Conservation (phyloP, 2,329 filamentous ascomycete species). For the Amesomyces nigricolor region DNA sequence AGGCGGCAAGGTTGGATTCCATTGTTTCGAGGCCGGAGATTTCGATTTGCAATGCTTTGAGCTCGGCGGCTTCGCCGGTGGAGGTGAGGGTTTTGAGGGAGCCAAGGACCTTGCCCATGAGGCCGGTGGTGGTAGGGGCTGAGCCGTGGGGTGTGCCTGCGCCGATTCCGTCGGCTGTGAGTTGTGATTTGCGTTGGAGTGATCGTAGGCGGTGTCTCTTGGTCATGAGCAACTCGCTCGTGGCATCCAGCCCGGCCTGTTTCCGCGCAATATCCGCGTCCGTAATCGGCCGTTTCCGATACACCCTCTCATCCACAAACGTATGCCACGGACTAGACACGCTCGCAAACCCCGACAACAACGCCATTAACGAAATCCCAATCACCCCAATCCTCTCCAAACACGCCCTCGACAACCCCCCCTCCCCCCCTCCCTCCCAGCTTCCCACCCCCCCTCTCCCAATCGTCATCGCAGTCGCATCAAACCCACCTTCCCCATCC, state of each 20-base stretch:
- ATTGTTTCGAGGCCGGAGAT: slow-evolving; percentile 76
- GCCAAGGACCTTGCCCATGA: slow-evolving; percentile 69
- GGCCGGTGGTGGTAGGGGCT: slow-evolving; percentile 41
- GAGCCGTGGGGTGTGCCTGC: slow-evolving; percentile 17
- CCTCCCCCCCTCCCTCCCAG: slow-evolving; percentile 23
- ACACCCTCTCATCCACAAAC: slow-evolving; percentile 57
- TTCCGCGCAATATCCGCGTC: slow-evolving; percentile 73
- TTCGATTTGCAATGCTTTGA: slow-evolving; percentile 62
- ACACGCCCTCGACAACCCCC: slow-evolving; percentile 46
- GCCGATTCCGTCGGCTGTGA: slow-evolving; percentile 29
- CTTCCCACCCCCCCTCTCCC: slow-evolving; percentile 17
- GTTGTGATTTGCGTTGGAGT: slow-evolving; percentile 55
- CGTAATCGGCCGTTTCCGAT: slow-evolving; percentile 53
- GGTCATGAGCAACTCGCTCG: slow-evolving; percentile 69
- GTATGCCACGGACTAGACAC: slow-evolving; percentile 83
- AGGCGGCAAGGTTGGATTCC: slow-evolving; percentile 63
- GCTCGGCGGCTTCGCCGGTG: slow-evolving; percentile 54
- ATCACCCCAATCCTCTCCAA: slow-evolving; percentile 73
- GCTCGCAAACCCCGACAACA: slow-evolving; percentile 84
- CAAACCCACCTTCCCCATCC: slow-evolving; percentile 23
- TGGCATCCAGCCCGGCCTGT: slow-evolving; percentile 70
- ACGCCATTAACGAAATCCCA: slow-evolving; percentile 78
- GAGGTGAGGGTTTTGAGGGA: slow-evolving; percentile 53
- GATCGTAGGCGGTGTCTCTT: slow-evolving; percentile 69
- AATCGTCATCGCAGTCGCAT: slow-evolving; percentile 31